Evolutionary conservation across 2,329 filamentous ascomycete species (phyloP).

Genomic region (Ambrosiella xylebori): DNA sequence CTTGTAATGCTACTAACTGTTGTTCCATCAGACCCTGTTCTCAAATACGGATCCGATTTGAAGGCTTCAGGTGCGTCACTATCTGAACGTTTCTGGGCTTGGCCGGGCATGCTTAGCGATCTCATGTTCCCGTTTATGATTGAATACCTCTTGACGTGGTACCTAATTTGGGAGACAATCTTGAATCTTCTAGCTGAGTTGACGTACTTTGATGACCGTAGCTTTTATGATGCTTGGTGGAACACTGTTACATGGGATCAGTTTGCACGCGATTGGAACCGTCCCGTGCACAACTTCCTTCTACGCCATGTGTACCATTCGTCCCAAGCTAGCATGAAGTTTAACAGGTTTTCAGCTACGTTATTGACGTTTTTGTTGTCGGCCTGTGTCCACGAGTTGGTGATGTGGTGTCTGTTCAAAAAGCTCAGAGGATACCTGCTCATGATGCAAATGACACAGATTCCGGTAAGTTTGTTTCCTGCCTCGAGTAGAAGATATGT

Average conservation of each 20-base stretch:
- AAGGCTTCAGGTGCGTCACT: conserved; percentile 49
- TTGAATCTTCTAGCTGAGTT: conserved; percentile 63
- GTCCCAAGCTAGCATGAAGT: conserved; percentile 54
- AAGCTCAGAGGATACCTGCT: conserved; percentile 60
- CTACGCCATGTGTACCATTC: conserved; percentile 65
- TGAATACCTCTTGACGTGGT: conserved; percentile 64
- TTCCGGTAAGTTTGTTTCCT: conserved; percentile 33
- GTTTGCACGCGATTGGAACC: conserved; percentile 66
- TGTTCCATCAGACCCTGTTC: conserved; percentile 39
- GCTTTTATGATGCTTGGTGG: conserved; percentile 52
- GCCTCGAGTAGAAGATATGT: not conserved
- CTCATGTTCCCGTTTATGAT: conserved; percentile 65
- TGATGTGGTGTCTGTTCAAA: conserved; percentile 69
- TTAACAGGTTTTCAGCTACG: conserved; percentile 54
- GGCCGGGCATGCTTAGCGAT: conserved; percentile 60
- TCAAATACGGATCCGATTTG: conserved; percentile 48
- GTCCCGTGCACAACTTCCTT: conserved; percentile 60
- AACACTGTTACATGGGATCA: conserved; percentile 54
- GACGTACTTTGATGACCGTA: conserved; percentile 59
- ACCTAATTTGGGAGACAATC: conserved; percentile 63
- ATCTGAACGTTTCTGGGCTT: conserved; percentile 42
- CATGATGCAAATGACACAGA: conserved; percentile 54
- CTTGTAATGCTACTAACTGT: conserved; percentile 9
- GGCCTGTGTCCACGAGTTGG: conserved; percentile 54
- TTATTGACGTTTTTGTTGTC: conserved; percentile 60